Evolutionary conservation across 768 basidiomycete genomes (phyloP).

Genomic region (Steccherinum ochraceum): DNA sequence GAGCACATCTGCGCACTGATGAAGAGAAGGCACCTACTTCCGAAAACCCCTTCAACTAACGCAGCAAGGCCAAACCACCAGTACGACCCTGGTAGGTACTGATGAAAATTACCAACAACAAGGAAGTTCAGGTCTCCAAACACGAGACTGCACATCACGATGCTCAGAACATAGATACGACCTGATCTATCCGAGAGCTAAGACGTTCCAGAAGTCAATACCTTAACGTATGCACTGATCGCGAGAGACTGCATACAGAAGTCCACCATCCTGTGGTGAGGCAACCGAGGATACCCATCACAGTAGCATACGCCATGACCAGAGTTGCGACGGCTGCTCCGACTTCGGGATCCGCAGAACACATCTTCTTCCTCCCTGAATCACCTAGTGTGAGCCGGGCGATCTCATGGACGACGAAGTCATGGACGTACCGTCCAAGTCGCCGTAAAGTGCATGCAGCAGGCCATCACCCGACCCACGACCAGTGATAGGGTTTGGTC

Average conservation of each 20-base stretch:
- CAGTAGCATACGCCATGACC: conserved; percentile 50
- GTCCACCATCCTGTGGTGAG: conserved; percentile 87
- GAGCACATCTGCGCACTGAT: too few relatives aligned
- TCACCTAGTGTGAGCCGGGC: too few relatives aligned
- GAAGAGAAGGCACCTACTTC: conserved; percentile 58
- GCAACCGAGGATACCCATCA: conserved; percentile 68
- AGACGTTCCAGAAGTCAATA: too few relatives aligned
- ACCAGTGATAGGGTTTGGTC: conserved; percentile 38
- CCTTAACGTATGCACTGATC: too few relatives aligned
- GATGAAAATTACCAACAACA: conserved; percentile 51
- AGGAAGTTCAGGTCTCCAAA: conserved; percentile 62
- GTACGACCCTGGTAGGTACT: conserved; percentile 71
- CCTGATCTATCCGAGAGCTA: conserved; percentile 78
- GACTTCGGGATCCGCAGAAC: conserved; percentile 65
- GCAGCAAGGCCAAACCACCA: conserved; percentile 69
- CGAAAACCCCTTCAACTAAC: conserved; percentile 60
- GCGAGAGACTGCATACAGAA: conserved; percentile 58
- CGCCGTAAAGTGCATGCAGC: neutral
- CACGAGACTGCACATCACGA: conserved; percentile 56
- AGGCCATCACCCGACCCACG: conserved; percentile 6
- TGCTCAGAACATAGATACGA: conserved; percentile 55
- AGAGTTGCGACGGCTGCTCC: conserved; percentile 67
- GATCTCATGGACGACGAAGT: too few relatives aligned
- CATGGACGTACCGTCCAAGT: too few relatives aligned
- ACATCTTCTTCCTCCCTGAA: conserved; percentile 23